A percentile compares a stretch with the other conserved stretches of the same genome.
phyloP scores from a whole-genome alignment of 192 early-diverging fungal genomes.

The Gamsiella multidivaricata region DNA sequence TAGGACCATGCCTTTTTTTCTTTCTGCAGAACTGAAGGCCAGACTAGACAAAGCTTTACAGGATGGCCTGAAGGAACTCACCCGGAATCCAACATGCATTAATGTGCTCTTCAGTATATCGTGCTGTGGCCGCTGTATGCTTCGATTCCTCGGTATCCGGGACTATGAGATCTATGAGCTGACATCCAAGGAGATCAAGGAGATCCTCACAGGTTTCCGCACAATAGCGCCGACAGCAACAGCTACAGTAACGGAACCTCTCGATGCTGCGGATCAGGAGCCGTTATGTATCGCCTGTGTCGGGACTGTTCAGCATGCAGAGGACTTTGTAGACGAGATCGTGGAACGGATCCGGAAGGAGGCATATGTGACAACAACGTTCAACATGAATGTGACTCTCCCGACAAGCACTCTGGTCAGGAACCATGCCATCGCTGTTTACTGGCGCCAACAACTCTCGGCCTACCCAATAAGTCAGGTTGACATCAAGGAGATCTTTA shows the following conservation, averaged over 20 bases:
- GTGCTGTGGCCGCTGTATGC: conserved; percentile 54
- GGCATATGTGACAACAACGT: conserved; percentile 35
- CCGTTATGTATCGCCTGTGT: conserved; percentile 43
- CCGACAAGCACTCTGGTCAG: conserved; percentile 55
- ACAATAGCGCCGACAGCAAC: neutral
- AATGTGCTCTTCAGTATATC: conserved; percentile 33
- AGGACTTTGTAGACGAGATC: conserved; percentile 31
- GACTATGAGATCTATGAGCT: conserved; percentile 48
- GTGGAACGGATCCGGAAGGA: conserved; percentile 37
- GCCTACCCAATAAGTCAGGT: conserved; percentile 14
- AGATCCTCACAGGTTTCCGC: neutral
- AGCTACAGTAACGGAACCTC: neutral
- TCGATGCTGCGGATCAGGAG: neutral
- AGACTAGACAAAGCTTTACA: conserved; percentile 17
- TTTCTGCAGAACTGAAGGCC: conserved; percentile 12
- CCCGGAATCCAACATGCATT: conserved; percentile 3
- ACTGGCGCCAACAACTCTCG: conserved; percentile 30
- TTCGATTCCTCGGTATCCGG: conserved; percentile 39
- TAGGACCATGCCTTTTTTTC: neutral
- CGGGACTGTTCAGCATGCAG: conserved; percentile 48
- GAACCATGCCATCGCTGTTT: conserved; percentile 52
- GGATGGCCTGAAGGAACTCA: conserved; percentile 4
- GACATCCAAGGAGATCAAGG: conserved; percentile 36
- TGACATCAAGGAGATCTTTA: conserved; percentile 74
- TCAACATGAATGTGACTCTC: conserved; percentile 56